A percentile compares a stretch with the other conserved stretches of the same genome.
Conservation (phyloP, 2,329 filamentous ascomycete species). For the Chaetomium sp. region DNA sequence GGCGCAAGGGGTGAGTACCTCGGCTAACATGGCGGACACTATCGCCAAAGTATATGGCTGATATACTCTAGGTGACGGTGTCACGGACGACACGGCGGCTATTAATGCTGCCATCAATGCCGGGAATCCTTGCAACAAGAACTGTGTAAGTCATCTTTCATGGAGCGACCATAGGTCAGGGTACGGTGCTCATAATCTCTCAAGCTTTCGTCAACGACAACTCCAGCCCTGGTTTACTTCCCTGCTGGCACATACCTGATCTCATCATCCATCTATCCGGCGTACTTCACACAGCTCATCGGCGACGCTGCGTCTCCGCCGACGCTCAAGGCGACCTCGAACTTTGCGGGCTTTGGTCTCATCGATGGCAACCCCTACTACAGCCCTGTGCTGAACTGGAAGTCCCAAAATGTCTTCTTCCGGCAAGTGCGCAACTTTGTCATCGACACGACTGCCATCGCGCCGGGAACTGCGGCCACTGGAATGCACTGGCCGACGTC, state of each 20-base stretch:
- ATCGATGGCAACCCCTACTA: slow-evolving; percentile 55
- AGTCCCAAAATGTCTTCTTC: slow-evolving; percentile 62
- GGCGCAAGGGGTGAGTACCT: slow-evolving; percentile 46
- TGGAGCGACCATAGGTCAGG: neutral
- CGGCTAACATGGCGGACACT: neutral
- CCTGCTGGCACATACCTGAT: slow-evolving; percentile 66
- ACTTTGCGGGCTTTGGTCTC: slow-evolving; percentile 53
- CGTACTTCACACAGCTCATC: slow-evolving; percentile 79
- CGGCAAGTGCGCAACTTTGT: slow-evolving; percentile 61
- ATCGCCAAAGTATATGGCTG: neutral
- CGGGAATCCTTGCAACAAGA: slow-evolving; percentile 46
- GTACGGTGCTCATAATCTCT: slow-evolving; percentile 23
- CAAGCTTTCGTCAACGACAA: slow-evolving; percentile 46
- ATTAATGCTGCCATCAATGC: slow-evolving; percentile 50
- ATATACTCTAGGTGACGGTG: slow-evolving; percentile 44
- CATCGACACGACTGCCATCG: slow-evolving; percentile 58
- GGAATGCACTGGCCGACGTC: slow-evolving; percentile 72
- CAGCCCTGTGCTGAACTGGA: slow-evolving; percentile 50
- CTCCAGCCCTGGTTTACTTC: slow-evolving; percentile 49
- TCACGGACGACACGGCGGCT: slow-evolving; percentile 50
- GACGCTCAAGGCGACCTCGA: slow-evolving; percentile 55
- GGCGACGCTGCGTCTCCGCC: slow-evolving; percentile 66
- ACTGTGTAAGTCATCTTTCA: slow-evolving; percentile 42
- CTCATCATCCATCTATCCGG: slow-evolving; percentile 68
- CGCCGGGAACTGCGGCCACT: slow-evolving; percentile 49